A percentile compares a stretch with the other conserved stretches of the same genome.
Evolutionary conservation across 805 yeast species (phyloP).

Genomic region (Ogataea nakhonphanomensis): DNA sequence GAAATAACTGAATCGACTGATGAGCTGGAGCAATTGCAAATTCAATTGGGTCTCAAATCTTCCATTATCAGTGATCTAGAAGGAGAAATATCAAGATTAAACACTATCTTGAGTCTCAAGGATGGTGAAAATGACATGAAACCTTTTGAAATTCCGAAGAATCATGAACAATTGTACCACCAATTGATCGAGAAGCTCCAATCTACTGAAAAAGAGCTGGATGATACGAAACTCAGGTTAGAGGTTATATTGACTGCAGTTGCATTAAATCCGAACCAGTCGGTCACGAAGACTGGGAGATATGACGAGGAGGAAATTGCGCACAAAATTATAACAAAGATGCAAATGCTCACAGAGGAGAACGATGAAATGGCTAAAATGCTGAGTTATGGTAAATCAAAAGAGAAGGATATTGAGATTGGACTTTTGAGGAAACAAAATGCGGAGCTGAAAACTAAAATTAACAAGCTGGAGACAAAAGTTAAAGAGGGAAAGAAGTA

Average conservation of each 20-base stretch:
- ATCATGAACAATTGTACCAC: constrained; percentile 32
- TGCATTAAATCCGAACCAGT: constrained; percentile 46
- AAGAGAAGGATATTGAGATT: constrained; percentile 65
- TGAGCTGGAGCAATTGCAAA: constrained; percentile 39
- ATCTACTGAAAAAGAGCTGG: constrained; percentile 43
- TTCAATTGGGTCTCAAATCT: constrained; percentile 55
- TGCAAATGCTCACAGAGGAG: constrained; percentile 60
- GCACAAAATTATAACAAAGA: constrained; percentile 63
- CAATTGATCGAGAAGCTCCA: constrained; percentile 28
- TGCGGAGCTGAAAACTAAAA: constrained; percentile 40
- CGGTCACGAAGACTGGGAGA: constrained; percentile 50
- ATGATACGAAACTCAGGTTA: constrained; percentile 57
- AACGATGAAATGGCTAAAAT: constrained; percentile 67
- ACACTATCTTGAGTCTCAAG: constrained; percentile 43
- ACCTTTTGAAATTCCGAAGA: constrained; percentile 32
- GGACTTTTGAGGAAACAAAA: constrained; percentile 55
- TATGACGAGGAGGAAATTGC: constrained; percentile 74
- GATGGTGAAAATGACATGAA: constrained; percentile 12
- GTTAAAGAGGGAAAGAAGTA: constrained; percentile 15
- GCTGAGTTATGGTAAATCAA: constrained; percentile 73
- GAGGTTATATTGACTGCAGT: constrained; percentile 61
- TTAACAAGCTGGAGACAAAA: constrained; percentile 29
- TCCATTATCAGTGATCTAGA: constrained; percentile 45
- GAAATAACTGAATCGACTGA: constrained; percentile 5
- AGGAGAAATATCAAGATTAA: constrained; percentile 39